These are phyloP conservation scores for Phytophthora palmivora DNA, from an alignment of 352 stramenopile species.

Conservation along the genomic window DNA sequence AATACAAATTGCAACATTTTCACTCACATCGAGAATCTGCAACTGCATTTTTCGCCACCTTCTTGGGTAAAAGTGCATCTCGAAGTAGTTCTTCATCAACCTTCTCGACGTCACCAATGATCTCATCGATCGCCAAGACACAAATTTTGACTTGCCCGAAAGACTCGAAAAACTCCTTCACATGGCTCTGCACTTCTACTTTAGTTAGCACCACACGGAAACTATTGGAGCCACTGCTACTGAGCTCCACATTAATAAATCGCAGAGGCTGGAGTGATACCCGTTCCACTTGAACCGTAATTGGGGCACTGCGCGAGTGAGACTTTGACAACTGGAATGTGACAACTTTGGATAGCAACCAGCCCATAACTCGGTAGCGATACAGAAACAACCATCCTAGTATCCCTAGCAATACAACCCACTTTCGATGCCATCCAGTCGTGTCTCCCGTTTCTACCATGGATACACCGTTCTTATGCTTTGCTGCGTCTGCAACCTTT, in stretches of 20 bases:
- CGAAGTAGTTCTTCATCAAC: conserved; percentile 49
- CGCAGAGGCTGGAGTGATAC: conserved; percentile 52
- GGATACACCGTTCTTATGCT: conserved; percentile 9
- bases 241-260: conserved; percentile 57
- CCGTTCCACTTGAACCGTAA: conserved; percentile 50
- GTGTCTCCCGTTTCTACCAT: conserved; percentile 31
- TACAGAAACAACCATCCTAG: conserved; percentile 62
- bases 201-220: conserved; percentile 58
- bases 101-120: conserved; percentile 42
- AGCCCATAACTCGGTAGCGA: conserved; percentile 62
- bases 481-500: conserved; percentile 28
- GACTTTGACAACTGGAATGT: conserved; percentile 48
- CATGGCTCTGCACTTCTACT: conserved; percentile 54
- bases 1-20: background rate
- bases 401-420: conserved; percentile 47
- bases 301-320: conserved; percentile 20
- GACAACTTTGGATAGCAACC: conserved; percentile 50
- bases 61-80: conserved; percentile 30
- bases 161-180: conserved; percentile 75
- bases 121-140: conserved; percentile 58
- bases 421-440: conserved; percentile 68
- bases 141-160: conserved; percentile 81
- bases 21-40: conserved; percentile 15
- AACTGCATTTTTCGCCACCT: conserved; percentile 5
- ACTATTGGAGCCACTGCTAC: conserved; percentile 19